Evolutionary conservation across 192 early-diverging fungal genomes (phyloP), one percentile per base, ranked within the genome.

Genomic region (Linnemannia exigua): DNA sequence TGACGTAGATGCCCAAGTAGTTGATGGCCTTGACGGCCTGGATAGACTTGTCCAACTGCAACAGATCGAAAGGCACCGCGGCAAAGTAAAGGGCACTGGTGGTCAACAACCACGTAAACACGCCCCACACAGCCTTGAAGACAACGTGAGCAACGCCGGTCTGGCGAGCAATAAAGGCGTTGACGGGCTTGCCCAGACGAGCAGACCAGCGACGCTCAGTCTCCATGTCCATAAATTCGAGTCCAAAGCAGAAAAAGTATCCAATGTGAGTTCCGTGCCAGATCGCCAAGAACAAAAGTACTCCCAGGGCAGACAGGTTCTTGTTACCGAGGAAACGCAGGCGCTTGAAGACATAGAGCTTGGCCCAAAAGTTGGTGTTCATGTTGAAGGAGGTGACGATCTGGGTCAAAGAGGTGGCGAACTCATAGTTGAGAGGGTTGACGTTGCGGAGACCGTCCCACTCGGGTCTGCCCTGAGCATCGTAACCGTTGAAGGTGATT

Each of bases 351-450:
- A 94, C 73, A 66, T 94, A 94, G 25, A 90, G 78, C 82, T 93
- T 93, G 68, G 89, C 84, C 93, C 92, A 94, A 9, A 82, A 75
- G 74, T 94, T 94, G 69, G 93, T 94, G 77, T 94, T 93, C 76
- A 91, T 91, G 77, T 94, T 94, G 88, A 93, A 94, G 11, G 90
- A 86, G 19, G 19, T 69, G 74, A 94, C 82, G n/a, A 93, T 88
- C 41, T 92, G 80, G 35, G 77, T 86, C 67, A 92, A 78, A 1
- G 89, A 89, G 12, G 90, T 92, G 14, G 92, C 91, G 37, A 87
- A 79, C 52, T 92, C 91, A 58, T 90, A 93, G 36, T 81, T 88
- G 77, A 87, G 36, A 16, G 85, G 77, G 72, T 87, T 80, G 28
- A 91, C 82, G 80, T 94, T 94, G 31, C 88, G 80, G 51, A 94